A percentile compares a stretch with the other conserved stretches of the same genome.
Evolutionary conservation across 768 basidiomycete genomes (phyloP).

Genomic region (Leccinum aurantiacum): DNA sequence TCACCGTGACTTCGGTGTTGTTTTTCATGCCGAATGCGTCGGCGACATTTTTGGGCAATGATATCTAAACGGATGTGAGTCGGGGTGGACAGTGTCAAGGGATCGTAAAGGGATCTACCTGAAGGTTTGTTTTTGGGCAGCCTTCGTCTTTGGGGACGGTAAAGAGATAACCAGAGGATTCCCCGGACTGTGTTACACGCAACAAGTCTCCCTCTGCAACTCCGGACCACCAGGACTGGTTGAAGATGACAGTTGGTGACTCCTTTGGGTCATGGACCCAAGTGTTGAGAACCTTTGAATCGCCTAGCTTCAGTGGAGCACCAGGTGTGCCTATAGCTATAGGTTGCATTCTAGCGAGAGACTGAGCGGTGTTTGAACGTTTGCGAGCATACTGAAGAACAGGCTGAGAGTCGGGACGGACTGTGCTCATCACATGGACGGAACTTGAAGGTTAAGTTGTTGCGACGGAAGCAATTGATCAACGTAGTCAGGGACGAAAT

Average conservation of each 20-base stretch:
- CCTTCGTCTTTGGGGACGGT: slow-evolving; percentile 65
- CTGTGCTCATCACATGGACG: slow-evolving; percentile 47
- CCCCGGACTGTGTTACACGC: slow-evolving; percentile 49
- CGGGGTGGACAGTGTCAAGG: background rate
- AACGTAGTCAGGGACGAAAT: background rate
- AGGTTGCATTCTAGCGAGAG: slow-evolving; percentile 51
- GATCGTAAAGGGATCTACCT: slow-evolving; percentile 39
- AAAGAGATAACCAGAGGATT: slow-evolving; percentile 56
- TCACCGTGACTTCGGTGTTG: slow-evolving; percentile 67
- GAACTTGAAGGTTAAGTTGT: background rate
- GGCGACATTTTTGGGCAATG: slow-evolving; percentile 65
- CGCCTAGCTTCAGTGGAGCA: slow-evolving; percentile 57
- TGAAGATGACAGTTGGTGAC: slow-evolving; percentile 59
- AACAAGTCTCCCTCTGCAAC: slow-evolving; percentile 75
- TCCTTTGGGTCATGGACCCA: slow-evolving; percentile 78
- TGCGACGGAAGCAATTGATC: slow-evolving; percentile 2
- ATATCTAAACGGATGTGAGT: slow-evolving; percentile 49
- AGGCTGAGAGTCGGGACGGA: slow-evolving; percentile 51
- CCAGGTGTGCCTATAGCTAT: slow-evolving; percentile 14
- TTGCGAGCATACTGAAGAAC: slow-evolving; percentile 52
- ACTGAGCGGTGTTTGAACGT: slow-evolving; percentile 76
- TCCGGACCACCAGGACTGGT: slow-evolving; percentile 76
- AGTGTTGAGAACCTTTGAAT: slow-evolving; percentile 58
- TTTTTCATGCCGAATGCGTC: slow-evolving; percentile 71
- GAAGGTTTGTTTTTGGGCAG: slow-evolving; percentile 59